These are phyloP conservation scores for Myxozyma neotropica DNA, from an alignment of 805 yeast species.

Conservation along the genomic window DNA sequence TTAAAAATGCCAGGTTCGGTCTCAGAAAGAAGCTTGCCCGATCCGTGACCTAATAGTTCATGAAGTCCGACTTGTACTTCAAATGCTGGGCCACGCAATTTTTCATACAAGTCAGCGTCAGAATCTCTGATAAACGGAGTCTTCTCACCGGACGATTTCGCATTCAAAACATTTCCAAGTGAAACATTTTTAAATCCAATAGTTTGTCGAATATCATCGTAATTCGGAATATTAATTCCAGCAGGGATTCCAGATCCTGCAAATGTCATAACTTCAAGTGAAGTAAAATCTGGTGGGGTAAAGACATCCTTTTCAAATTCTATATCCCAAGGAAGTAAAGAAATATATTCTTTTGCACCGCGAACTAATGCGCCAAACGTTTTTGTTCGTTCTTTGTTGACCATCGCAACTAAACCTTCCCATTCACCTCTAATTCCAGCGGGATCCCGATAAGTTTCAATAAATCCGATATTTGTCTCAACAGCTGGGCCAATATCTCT, in stretches of 20 bases:
- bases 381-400: constrained; percentile 80
- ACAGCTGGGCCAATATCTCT: constrained; percentile 79
- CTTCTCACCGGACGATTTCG: constrained; percentile 68
- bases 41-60: constrained; percentile 88
- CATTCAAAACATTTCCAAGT: constrained; percentile 78
- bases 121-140: constrained; percentile 63
- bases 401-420: constrained; percentile 91
- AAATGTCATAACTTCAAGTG: constrained; percentile 84
- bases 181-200: constrained; percentile 89
- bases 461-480: constrained; percentile 84
- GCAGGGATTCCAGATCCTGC: constrained; percentile 92
- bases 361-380: constrained; percentile 72
- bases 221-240: constrained; percentile 90
- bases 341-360: constrained; percentile 65
- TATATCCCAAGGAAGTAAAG: constrained; percentile 73
- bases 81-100: constrained; percentile 67
- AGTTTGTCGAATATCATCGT: constrained; percentile 82
- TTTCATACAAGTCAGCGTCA: constrained; percentile 61
- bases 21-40: constrained; percentile 75
- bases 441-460: constrained; percentile 91
- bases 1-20: constrained; percentile 66
- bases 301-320: constrained; percentile 80
- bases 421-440: constrained; percentile 91
- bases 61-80: constrained; percentile 95
- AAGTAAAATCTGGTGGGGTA: constrained; percentile 90